Evolutionary conservation across 495 filamentous ascomycete genomes (phyloP).

Genomic region (Daldinia loculata): DNA sequence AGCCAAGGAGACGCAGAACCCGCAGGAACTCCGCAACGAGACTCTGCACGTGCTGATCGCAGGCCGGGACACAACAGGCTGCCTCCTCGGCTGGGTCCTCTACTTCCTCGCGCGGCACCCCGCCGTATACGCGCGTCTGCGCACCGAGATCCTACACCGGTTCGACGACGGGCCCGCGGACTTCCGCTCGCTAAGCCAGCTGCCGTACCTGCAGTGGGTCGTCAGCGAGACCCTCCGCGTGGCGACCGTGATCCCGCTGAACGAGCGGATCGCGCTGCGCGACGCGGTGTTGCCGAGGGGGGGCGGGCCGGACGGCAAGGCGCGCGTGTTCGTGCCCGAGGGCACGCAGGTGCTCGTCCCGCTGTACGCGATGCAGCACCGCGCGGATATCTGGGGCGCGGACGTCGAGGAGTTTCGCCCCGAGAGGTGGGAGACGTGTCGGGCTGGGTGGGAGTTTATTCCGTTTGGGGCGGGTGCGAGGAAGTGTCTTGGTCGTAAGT

Average conservation of each 20-base stretch:
- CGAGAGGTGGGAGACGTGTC: conserved; percentile 46
- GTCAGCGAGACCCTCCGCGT: conserved; percentile 57
- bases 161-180: conserved; percentile 46
- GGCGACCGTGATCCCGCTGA: conserved; percentile 51
- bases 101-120: conserved; percentile 62
- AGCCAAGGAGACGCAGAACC: conserved; percentile 65
- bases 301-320: conserved; percentile 47
- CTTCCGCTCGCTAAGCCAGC: conserved; percentile 52
- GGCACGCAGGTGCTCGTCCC: conserved; percentile 50
- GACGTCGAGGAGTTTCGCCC: conserved; percentile 44
- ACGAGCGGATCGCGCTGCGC: conserved; percentile 52
- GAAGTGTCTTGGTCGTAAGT: conserved; percentile 46
- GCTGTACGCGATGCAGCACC: conserved; percentile 48
- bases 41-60: conserved; percentile 72
- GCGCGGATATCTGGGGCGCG: conserved; percentile 52
- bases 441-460: conserved; percentile 53
- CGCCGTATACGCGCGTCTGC: conserved; percentile 58
- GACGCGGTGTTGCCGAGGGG: conserved; percentile 61
- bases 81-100: conserved; percentile 65
- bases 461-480: conserved; percentile 36
- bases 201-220: conserved; percentile 58
- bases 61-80: conserved; percentile 64
- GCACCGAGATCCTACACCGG: conserved; percentile 53
- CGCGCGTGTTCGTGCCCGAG: conserved; percentile 41
- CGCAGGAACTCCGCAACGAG: conserved; percentile 67